Base-by-base conservation (phyloP, 257 asterid genomes). In the Gentiana macrophylla region DNA sequence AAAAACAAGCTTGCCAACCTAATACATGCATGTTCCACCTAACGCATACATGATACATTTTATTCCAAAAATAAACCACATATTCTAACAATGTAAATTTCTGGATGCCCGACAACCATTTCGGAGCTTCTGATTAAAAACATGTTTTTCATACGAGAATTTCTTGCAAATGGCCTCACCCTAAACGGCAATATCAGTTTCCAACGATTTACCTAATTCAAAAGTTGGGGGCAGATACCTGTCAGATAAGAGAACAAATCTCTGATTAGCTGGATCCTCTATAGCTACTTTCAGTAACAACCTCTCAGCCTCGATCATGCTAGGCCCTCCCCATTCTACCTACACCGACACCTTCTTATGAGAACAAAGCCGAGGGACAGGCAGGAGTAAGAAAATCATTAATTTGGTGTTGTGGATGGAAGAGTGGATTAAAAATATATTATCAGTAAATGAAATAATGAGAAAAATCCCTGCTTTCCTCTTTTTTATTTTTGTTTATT, bases 241-340 rank as follows among this genome's bases (percentile, higher is more conserved):
- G 81, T 92, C 99, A 37, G 99, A 88, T 70, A 92, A 74, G 64
- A 92, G 97, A 70, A 92, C 72, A 53, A 92, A 92, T 88, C 95
- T 88, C 75, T 79, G 90, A 73, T 92, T 88, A 0, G 95, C 90
- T 6, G 94, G 95, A 77, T 88, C 91, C 62, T 77, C 72, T 63
- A 92, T 91, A 52, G 99, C 97, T 68, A 72, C 83, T 59, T 71
- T 80, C 70, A 92, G 76, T 63, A 92, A 71, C 70, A 92, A 67
- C 76, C 96, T 92, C 82, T 92, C 99, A 10, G 97, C 99, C 71
- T 70, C 81, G 73, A 92, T 88, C 99, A 92, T 92, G 77, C 87
- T 88, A 32, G 94, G 78, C 70, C 85, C 89, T 75, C 99, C 99
- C 99, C 99, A 92, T 15, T 74, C 87, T 77, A 92, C 99, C 99